These are phyloP conservation scores for Podospora conica DNA, from an alignment of 495 filamentous ascomycete species.

Conservation along the genomic window DNA sequence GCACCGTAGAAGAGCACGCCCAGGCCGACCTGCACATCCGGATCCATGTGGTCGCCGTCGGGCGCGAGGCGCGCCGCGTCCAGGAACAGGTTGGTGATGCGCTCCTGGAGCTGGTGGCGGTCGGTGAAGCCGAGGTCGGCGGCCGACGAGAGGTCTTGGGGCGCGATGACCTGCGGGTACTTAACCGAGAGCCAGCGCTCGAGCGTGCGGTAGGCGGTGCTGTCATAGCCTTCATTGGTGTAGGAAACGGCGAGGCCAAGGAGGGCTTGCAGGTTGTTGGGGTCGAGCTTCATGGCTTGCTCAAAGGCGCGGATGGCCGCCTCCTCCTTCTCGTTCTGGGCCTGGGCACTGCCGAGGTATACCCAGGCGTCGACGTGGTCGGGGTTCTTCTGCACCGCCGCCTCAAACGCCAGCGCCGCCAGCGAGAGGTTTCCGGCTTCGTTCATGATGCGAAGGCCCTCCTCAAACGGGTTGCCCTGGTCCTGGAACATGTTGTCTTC, in stretches of 20 bases:
- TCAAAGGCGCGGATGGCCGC: constrained; percentile 97
- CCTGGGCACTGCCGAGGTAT: constrained; percentile 82
- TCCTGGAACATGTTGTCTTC: constrained; percentile 81
- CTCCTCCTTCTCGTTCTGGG: constrained; percentile 96
- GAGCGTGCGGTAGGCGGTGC: constrained; percentile 89
- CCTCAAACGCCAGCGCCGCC: constrained; percentile 94
- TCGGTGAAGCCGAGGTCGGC: constrained; percentile 87
- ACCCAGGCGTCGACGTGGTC: constrained; percentile 90
- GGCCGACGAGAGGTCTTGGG: constrained; percentile 58
- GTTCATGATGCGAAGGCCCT: constrained; percentile 84
- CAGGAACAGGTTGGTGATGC: constrained; percentile 85
- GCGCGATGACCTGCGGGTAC: constrained; percentile 73
- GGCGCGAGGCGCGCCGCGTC: constrained; percentile 86
- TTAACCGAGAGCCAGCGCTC: constrained; percentile 94
- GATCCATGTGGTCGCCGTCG: constrained; percentile 82
- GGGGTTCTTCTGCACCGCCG: constrained; percentile 83
- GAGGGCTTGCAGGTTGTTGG: constrained; percentile 76
- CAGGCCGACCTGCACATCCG: constrained; percentile 94
- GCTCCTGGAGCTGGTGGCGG: constrained; percentile 81
- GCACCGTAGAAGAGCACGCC: constrained; percentile 97
- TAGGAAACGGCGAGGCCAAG: constrained; percentile 98
- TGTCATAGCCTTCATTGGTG: constrained; percentile 98
- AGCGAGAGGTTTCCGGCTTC: constrained; percentile 90
- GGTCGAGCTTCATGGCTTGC: constrained; percentile 80
- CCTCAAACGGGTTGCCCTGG: constrained; percentile 73